These are phyloP conservation scores for Penicillium hesseltinei DNA, from an alignment of 2,329 filamentous ascomycete species.

Conservation along the genomic window DNA sequence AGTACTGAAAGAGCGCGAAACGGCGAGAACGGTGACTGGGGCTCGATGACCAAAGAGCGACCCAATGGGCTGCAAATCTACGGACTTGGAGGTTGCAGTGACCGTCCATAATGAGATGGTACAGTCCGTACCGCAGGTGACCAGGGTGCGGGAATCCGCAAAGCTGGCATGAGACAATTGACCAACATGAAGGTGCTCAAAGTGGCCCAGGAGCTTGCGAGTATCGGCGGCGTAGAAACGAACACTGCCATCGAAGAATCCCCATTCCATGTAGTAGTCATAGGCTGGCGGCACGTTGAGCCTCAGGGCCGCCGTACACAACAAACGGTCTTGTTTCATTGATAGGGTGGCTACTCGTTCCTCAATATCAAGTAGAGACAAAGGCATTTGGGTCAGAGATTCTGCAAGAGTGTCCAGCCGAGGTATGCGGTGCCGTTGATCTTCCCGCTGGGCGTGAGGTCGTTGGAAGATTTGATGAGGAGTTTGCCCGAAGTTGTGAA, in stretches of 20 bases:
- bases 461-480: conserved; percentile 90
- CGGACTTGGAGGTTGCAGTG: conserved; percentile 61
- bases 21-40: conserved; percentile 76
- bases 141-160: conserved; percentile 83
- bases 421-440: conserved; percentile 61
- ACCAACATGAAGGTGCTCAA: conserved; percentile 90
- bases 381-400: conserved; percentile 72
- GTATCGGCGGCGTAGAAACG: conserved; percentile 86
- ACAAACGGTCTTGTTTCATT: conserved; percentile 73
- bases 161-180: conserved; percentile 82
- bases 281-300: conserved; percentile 82
- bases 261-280: conserved; percentile 94
- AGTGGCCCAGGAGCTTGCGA: conserved; percentile 79
- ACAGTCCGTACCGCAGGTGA: conserved; percentile 90
- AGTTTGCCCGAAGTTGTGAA: conserved; percentile 98
- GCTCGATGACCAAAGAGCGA: conserved; percentile 88
- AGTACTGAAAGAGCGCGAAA: conserved; percentile 83
- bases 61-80: conserved; percentile 75
- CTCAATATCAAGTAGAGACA: conserved; percentile 72
- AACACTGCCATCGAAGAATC: conserved; percentile 87
- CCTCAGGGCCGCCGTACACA: conserved; percentile 80
- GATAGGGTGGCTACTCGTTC: conserved; percentile 80
- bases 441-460: conserved; percentile 74
- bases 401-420: conserved; percentile 77
- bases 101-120: conserved; percentile 83